These are phyloP conservation scores for Prinsepia uniflora DNA, from an alignment of 306 rosid species.

Conservation along the genomic window DNA sequence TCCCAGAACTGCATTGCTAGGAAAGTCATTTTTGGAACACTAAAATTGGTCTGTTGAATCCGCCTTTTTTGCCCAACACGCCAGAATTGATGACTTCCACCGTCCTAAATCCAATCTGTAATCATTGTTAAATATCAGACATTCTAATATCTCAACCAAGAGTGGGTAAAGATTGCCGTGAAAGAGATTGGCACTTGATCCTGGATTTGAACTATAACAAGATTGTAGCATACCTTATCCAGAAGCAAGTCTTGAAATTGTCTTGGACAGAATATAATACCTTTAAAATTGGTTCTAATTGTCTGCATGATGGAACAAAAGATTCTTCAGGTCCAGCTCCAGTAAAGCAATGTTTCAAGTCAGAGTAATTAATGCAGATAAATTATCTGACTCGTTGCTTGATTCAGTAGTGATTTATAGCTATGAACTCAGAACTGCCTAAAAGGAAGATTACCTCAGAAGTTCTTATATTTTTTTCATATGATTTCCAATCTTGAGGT, in stretches of 20 bases:
- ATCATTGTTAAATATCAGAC: conserved; percentile 20
- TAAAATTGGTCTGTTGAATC: conserved; percentile 82
- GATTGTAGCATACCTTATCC: conserved; percentile 59
- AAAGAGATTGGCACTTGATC: neutral
- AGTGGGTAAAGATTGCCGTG: conserved; percentile 2
- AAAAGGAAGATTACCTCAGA: conserved; percentile 39
- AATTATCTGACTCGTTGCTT: neutral
- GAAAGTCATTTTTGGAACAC: conserved; percentile 56
- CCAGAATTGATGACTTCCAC: conserved; percentile 60
- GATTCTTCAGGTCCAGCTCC: neutral
- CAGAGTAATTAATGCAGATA: neutral
- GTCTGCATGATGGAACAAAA: conserved; percentile 39
- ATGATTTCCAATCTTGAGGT: conserved; percentile 99
- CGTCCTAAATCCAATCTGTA: conserved; percentile 73
- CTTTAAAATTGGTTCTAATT: conserved; percentile 43
- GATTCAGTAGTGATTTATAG: neutral
- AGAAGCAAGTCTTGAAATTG: conserved; percentile 73
- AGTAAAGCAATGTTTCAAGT: neutral
- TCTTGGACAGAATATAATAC: conserved; percentile 44
- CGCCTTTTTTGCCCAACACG: conserved; percentile 54
- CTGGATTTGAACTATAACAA: conserved; percentile 3
- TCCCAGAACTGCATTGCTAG: conserved; percentile 5
- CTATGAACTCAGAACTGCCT: neutral
- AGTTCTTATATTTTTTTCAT: conserved; percentile 37
- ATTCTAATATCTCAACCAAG: conserved; percentile 6